Base-by-base conservation (phyloP, 495 filamentous ascomycete species). In the Xylaria castorea region DNA sequence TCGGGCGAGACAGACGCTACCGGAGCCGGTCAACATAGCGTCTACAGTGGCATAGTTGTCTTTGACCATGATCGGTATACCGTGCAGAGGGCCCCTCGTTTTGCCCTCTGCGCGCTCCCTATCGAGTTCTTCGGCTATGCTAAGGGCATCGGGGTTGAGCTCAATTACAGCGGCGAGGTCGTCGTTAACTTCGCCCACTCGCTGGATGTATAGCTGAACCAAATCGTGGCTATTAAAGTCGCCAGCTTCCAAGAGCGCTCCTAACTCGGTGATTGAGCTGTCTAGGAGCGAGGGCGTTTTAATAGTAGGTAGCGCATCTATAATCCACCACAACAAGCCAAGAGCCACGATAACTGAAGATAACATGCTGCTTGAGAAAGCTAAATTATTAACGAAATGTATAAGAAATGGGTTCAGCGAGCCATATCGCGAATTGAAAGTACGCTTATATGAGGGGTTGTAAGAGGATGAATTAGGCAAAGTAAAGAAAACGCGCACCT, bases 31-130 rank as follows among this genome's bases (percentile, higher is more conserved):
- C 76, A 91, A 88, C 90, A 93, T 90, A 55, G 86, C 84, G 72
- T 93, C 92, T 61, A 85, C 86, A 2, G 89, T 91, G 27, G 88
- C 91, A 69, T 93, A 92, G 81, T 92, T 94, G 76, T 91, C 87
- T 80, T 93, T 92, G 78, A 92, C 85, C 16, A 92, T 75, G 55
- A 92, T 87, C 0, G 91, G 91, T 44, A 93, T 85, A 18, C 91
- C 91, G 80, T 93, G 90, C 3, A 92, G 81, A 5, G 87, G 86
- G 14, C 87, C 85, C 36, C 83, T 74, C 16, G 80, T 65, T 25
- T 75, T 78, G 3, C 87, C 87, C 77, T 78, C 79, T 20, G 79
- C 77, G 46, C 89, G 83, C 75, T 90, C 85, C 6, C 71, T 71
- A 75, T 91, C 89, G 6, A 89, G 78, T n/a, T 77, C 76, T 22